These are phyloP conservation scores for Inonotus hispidus DNA, from an alignment of 1,284 basidiomycete genomes.

Conservation along the genomic window DNA sequence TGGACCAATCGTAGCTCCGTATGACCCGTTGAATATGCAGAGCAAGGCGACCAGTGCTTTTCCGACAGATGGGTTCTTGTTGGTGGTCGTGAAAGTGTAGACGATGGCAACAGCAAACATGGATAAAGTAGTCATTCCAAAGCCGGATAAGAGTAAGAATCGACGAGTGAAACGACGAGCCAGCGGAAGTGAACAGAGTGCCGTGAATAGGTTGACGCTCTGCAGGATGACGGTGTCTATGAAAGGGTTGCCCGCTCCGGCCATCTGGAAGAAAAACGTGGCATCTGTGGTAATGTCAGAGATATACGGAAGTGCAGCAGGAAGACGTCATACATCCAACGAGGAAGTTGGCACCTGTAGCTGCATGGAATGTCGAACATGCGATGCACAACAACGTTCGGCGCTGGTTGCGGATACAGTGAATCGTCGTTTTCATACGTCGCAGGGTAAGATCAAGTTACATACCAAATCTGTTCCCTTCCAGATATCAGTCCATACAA, in stretches of 20 bases:
- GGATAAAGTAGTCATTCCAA: constrained; percentile 12
- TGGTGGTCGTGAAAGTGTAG: constrained; percentile 10
- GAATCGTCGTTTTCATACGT: background rate
- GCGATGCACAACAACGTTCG: constrained; percentile 20
- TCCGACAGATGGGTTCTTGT: constrained; percentile 9
- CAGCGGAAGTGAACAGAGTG: constrained; percentile 11
- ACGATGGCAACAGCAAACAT: constrained; percentile 19
- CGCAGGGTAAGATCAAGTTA: background rate
- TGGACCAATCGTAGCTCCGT: constrained; percentile 18
- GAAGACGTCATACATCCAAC: constrained; percentile 6
- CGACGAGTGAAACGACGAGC: constrained; percentile 19
- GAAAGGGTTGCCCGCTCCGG: constrained; percentile 19
- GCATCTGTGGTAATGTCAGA: constrained; percentile 3
- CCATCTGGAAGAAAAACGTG: constrained; percentile 21
- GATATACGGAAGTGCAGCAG: background rate
- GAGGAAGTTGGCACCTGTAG: constrained; percentile 18
- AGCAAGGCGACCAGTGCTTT: constrained; percentile 21
- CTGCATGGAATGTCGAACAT: constrained; percentile 19
- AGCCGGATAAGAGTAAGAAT: constrained; percentile 15
- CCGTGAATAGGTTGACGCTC: constrained; percentile 17
- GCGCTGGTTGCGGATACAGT: background rate
- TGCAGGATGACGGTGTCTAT: constrained; percentile 20
- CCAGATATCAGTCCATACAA: constrained; percentile 19
- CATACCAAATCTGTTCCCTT: constrained; percentile 19
- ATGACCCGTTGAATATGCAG: constrained; percentile 19